These are phyloP conservation scores for Trichosporon ovoides DNA, from an alignment of 1,284 basidiomycete species.

Conservation along the genomic window DNA sequence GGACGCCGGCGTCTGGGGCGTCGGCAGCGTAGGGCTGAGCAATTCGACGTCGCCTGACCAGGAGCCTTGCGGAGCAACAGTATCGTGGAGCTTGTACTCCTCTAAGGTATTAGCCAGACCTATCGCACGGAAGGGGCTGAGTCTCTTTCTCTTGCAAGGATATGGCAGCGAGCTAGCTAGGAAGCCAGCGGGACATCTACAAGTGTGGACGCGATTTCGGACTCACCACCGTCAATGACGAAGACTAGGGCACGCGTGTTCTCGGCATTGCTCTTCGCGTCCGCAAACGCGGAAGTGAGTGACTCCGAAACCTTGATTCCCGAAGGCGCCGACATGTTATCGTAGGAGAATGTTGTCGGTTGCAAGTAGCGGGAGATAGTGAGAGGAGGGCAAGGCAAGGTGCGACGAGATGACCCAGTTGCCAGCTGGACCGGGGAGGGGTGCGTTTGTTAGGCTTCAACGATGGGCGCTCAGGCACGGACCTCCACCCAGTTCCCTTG, in stretches of 20 bases:
- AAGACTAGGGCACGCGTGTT: slow-evolving; percentile 44
- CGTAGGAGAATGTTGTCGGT: not conserved
- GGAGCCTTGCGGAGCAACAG: slow-evolving; percentile 30
- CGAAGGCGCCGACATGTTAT: slow-evolving; percentile 46
- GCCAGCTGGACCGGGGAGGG: not conserved
- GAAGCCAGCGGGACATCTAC: too few species aligned
- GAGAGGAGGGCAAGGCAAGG: not conserved
- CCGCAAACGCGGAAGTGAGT: slow-evolving; percentile 37
- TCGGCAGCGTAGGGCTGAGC: slow-evolving; percentile 36
- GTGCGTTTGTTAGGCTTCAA: not conserved
- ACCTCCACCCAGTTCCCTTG: too few species aligned
- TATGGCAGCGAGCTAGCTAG: not conserved
- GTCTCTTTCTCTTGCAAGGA: not conserved
- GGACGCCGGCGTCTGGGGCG: slow-evolving; percentile 41
- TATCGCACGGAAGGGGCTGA: not conserved
- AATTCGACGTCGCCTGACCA: slow-evolving; percentile 44
- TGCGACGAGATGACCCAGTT: not conserved
- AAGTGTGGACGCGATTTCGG: not conserved
- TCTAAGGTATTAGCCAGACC: slow-evolving; percentile 22
- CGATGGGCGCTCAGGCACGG: slow-evolving; percentile 7
- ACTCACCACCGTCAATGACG: slow-evolving; percentile 45
- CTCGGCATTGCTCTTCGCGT: slow-evolving; percentile 27
- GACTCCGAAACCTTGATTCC: slow-evolving; percentile 45
- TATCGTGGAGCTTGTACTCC: slow-evolving; percentile 35
- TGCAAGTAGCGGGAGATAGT: not conserved